Conservation (phyloP, 2,329 filamentous ascomycete species). For the Ophiostoma ulmi region DNA sequence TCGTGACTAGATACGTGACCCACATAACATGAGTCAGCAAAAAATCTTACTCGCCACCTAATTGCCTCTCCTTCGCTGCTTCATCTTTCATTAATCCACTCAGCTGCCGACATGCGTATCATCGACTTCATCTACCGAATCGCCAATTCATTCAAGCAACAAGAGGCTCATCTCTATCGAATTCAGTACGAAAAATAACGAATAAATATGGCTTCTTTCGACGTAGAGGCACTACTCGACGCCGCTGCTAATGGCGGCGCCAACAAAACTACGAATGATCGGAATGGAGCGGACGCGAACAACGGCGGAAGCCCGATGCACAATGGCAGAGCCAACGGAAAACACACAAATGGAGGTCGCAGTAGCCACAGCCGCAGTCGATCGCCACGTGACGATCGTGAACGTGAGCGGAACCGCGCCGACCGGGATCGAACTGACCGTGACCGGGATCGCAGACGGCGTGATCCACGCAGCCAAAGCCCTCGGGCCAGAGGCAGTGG, state of each 20-base stretch:
- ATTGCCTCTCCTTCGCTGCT: slow-evolving; percentile 8
- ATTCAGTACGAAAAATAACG: neutral
- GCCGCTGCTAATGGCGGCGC: slow-evolving; percentile 61
- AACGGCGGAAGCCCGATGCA: slow-evolving; percentile 45
- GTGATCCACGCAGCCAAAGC: slow-evolving; percentile 36
- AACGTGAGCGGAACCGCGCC: slow-evolving; percentile 23
- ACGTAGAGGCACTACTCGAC: slow-evolving; percentile 88
- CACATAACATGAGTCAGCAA: neutral
- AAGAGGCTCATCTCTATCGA: neutral
- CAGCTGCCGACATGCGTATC: neutral
- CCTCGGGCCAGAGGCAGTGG: slow-evolving; percentile 51
- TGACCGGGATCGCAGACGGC: slow-evolving; percentile 38
- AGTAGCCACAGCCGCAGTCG: slow-evolving; percentile 19
- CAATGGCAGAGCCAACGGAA: slow-evolving; percentile 21
- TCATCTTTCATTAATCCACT: neutral
- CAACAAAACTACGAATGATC: slow-evolving; percentile 34
- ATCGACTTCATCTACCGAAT: neutral
- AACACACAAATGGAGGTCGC: slow-evolving; percentile 27
- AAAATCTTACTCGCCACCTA: neutral
- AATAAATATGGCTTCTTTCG: slow-evolving; percentile 59
- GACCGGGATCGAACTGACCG: slow-evolving; percentile 35
- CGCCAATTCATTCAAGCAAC: neutral
- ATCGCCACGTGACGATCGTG: slow-evolving; percentile 13
- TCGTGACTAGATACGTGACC: neutral
- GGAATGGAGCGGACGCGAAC: slow-evolving; percentile 28